These are phyloP conservation scores for Silene uniflora DNA, from an alignment of 148 eudicot genomes.

Conservation along the genomic window DNA sequence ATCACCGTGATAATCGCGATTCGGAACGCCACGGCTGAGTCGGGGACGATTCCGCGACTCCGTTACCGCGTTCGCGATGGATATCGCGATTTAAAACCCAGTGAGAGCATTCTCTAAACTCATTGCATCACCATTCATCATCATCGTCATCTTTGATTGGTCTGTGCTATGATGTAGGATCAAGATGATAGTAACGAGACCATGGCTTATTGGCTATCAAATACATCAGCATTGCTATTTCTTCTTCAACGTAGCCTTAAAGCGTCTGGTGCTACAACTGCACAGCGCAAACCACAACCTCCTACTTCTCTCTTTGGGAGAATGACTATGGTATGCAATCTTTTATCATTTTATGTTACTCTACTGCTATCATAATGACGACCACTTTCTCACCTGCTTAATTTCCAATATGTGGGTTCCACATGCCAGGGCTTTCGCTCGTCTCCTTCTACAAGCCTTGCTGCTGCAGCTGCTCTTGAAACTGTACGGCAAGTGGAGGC, in stretches of 20 bases:
- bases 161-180: conserved; percentile 42
- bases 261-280: conserved; percentile 52
- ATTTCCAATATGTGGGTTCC: not conserved
- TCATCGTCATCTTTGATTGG: not conserved
- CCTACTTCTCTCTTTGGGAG: conserved; percentile 96
- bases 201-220: conserved; percentile 96
- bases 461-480: conserved; percentile 65
- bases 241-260: conserved; percentile 83
- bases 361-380: not conserved
- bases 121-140: not conserved
- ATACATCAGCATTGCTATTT: conserved; percentile 80
- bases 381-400: not conserved
- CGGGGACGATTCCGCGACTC: no score
- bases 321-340: conserved; percentile 79
- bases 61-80: no score
- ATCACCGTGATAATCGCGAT: no score
- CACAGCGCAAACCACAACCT: conserved; percentile 68
- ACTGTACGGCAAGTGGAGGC: conserved; percentile 86
- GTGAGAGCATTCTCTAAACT: not conserved
- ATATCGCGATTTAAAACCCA: no score
- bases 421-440: conserved; percentile 77
- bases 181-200: conserved; percentile 79
- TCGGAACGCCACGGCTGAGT: no score
- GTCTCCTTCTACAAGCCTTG: conserved; percentile 65
- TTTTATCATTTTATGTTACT: not conserved